Conservation (phyloP, 805 yeast genomes). For the Saturnispora gosingensis region DNA sequence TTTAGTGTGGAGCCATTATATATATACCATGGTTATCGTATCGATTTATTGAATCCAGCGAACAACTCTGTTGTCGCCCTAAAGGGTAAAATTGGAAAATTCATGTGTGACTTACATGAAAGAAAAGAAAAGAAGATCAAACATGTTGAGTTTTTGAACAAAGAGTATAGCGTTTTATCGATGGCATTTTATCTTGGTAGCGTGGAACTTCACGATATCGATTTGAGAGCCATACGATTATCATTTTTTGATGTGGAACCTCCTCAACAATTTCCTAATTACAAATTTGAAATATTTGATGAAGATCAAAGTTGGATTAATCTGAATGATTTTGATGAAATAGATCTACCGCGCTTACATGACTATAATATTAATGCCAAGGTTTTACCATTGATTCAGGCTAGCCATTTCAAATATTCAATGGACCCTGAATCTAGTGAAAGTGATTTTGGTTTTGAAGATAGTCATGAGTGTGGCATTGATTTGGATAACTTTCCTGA, state of each 20-base stretch:
- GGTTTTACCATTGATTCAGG: slow-evolving; percentile 53
- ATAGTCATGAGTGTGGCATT: slow-evolving; percentile 58
- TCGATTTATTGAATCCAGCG: slow-evolving; percentile 33
- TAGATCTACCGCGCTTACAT: slow-evolving; percentile 33
- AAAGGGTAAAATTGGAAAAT: slow-evolving; percentile 46
- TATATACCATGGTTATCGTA: slow-evolving; percentile 59
- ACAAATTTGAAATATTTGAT: slow-evolving; percentile 34
- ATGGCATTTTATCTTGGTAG: slow-evolving; percentile 59
- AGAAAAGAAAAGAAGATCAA: slow-evolving; percentile 39
- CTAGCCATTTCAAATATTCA: slow-evolving; percentile 66
- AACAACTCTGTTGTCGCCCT: slow-evolving; percentile 51
- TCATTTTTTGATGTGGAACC: slow-evolving; percentile 23
- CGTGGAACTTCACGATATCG: slow-evolving; percentile 44
- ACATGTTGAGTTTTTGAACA: slow-evolving; percentile 40
- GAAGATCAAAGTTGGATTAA: slow-evolving; percentile 56
- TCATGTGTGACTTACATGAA: slow-evolving; percentile 57
- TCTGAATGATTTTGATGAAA: slow-evolving; percentile 50
- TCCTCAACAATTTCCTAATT: background rate
- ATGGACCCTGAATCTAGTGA: slow-evolving; percentile 33
- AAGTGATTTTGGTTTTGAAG: slow-evolving; percentile 38
- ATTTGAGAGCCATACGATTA: slow-evolving; percentile 48
- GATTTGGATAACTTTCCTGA: slow-evolving; percentile 27
- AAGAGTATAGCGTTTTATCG: slow-evolving; percentile 40
- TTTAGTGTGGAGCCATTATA: slow-evolving; percentile 65
- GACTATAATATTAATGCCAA: slow-evolving; percentile 32